Conservation (phyloP, 352 stramenopile genomes). For the Globisporangium solare region DNA sequence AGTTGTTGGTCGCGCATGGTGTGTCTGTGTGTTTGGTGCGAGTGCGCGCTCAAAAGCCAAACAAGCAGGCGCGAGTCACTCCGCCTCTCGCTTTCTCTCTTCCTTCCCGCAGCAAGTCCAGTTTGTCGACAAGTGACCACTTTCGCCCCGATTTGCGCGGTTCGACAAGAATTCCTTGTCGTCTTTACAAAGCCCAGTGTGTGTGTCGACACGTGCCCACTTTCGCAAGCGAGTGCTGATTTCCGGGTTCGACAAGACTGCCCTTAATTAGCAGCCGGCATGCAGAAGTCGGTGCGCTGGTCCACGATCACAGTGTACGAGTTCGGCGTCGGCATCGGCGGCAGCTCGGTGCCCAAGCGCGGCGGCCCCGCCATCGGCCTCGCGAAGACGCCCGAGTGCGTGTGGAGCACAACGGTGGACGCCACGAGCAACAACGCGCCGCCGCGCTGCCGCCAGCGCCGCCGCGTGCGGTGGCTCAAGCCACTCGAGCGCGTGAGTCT, state of each 20-base stretch:
- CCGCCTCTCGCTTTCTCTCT: no score
- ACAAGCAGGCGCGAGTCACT: no score
- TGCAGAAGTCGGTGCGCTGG: slow-evolving; percentile 44
- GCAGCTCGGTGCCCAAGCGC: slow-evolving; percentile 42
- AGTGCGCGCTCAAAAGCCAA: not conserved
- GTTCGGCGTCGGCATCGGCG: slow-evolving; percentile 50
- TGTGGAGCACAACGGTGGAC: slow-evolving; percentile 21
- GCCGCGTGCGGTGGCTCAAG: no score
- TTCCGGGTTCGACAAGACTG: not conserved
- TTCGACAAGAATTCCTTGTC: not conserved
- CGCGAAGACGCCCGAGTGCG: slow-evolving; percentile 19
- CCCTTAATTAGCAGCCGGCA: not conserved
- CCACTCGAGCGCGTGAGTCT: slow-evolving; percentile 23
- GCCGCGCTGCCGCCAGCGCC: no score
- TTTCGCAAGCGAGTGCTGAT: not conserved
- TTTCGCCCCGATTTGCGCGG: not conserved
- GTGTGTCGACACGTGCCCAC: no score
- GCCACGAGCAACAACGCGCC: not conserved
- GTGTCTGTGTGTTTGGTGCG: not conserved
- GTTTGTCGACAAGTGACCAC: no score
- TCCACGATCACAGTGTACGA: slow-evolving; percentile 64
- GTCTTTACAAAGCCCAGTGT: no score
- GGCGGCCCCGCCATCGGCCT: slow-evolving; percentile 48
- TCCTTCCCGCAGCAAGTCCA: no score
- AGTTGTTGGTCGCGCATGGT: not conserved